Conservation (phyloP, 2,329 filamentous ascomycete genomes). For the Rhynchosporium secalis region DNA sequence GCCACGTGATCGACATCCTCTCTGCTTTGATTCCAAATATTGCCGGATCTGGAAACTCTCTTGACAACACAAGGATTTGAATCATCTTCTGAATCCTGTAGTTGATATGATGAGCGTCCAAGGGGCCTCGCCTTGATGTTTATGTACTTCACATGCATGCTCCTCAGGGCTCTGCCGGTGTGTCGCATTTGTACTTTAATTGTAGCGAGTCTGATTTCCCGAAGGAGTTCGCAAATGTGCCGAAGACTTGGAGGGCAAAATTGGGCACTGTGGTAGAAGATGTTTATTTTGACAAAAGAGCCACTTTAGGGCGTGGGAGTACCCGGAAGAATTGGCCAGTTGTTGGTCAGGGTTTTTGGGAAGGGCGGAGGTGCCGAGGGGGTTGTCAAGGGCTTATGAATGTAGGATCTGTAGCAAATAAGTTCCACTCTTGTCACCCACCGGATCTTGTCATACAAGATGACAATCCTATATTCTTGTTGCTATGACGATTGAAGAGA, state of each 20-base stretch:
- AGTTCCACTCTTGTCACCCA: too few species aligned
- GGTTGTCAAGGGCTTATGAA: conserved; percentile 18
- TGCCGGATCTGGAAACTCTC: too few species aligned
- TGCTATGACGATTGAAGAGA: not conserved
- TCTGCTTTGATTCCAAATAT: too few species aligned
- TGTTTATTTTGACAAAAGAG: conserved; percentile 37
- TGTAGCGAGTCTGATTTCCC: conserved; percentile 58
- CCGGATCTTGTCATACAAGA: too few species aligned
- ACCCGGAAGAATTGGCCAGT: conserved; percentile 50
- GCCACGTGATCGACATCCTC: too few species aligned
- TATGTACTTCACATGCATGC: too few species aligned
- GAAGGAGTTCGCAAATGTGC: conserved; percentile 54
- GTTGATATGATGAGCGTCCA: too few species aligned
- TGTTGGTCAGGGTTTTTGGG: conserved; percentile 59
- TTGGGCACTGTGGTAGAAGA: conserved; percentile 61
- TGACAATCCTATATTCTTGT: too few species aligned
- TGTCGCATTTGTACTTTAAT: conserved; percentile 69
- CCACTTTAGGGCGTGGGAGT: conserved; percentile 61
- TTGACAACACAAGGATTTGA: too few species aligned
- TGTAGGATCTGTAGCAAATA: not conserved
- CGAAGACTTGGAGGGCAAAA: conserved; percentile 54
- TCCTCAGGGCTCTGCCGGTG: conserved; percentile 46
- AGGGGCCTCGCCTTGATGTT: too few species aligned
- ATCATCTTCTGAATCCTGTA: too few species aligned
- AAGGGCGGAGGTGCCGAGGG: conserved; percentile 46